Evolutionary conservation across 257 asterid species (phyloP).

Genomic region (Cruciata laevipes): DNA sequence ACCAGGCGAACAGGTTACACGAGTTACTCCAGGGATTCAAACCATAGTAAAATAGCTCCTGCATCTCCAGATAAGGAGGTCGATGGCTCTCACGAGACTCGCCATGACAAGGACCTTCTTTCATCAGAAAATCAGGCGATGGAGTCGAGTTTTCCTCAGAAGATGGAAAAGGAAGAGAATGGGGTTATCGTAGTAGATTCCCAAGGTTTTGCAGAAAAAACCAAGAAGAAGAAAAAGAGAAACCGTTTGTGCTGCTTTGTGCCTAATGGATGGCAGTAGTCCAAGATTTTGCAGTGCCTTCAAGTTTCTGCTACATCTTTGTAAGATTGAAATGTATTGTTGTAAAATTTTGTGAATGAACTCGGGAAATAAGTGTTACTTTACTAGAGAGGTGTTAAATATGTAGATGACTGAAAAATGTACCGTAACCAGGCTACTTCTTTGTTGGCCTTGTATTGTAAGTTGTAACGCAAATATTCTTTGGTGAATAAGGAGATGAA

Average conservation of each 20-base stretch:
- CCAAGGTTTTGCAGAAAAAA: conserved; percentile 16
- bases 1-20: conserved; percentile 43
- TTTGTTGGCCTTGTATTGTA: not conserved
- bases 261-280: conserved; percentile 6
- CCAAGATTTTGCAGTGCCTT: not conserved
- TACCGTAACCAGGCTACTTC: not conserved
- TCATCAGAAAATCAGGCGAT: conserved; percentile 22
- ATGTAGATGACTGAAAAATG: not conserved
- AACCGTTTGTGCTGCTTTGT: conserved; percentile 41
- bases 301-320: not conserved
- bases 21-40: conserved; percentile 40
- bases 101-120: conserved; percentile 16
- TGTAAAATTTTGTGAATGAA: not conserved
- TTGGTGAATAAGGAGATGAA: not conserved
- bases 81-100: conserved; percentile 15
- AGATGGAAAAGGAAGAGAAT: conserved; percentile 3
- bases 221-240: conserved; percentile 19
- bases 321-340: not conserved
- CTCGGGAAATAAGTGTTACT: not conserved
- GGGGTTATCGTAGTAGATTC: conserved; percentile 10
- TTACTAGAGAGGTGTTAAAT: too few species aligned
- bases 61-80: conserved; percentile 42
- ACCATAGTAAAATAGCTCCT: conserved; percentile 51
- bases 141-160: conserved; percentile 15
- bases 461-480: not conserved